Evolutionary conservation across 805 yeast species (phyloP), one percentile per base, ranked within the genome.

Genomic region (Yarrowia sp.): DNA sequence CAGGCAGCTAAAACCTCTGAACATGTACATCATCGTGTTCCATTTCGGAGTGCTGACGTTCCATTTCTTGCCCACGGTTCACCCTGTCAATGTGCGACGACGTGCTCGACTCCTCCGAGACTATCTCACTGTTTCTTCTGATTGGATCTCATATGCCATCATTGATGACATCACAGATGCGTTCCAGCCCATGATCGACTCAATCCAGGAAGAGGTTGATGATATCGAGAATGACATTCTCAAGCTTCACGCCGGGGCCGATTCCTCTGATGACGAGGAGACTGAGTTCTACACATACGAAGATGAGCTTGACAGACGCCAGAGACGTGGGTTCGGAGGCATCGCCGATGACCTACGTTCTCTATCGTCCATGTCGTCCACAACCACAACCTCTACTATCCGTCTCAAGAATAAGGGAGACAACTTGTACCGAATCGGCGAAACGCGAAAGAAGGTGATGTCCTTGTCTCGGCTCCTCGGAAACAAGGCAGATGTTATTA

Each of bases 111-210:
- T 95, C 71, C 82, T 94, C 71, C 84, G 89, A 71, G 99, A 95
- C 77, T 94, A 93, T 75, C 81, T 95, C 71, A 91, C 91, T 2
- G 97, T 95, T 5, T 86, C 94, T 2, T 87, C 98, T 0, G 98
- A 95, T 77, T 95, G 99, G 99, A 89, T 95, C 56, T 94, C 97
- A 1, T 95, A 95, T 79, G 98, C 98, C 0, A 80, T 95, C 71
- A 91, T 95, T 73, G 99, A 95, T 80, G 98, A 95, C 77, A 91
- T 95, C 72, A 94, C 98, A 0, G 99, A 95, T 82, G 97, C 97
- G 0, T 95, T 91, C 82, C 98, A 97, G 0, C 99, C 99, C 2
- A 87, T 95, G 89, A 93, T 95, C 71, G 96, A 91, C 70, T 86
- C 94, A 58, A 93, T 95, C 66, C 98, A 95, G 76, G 92, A 88